Base-by-base conservation (phyloP, 2,329 filamentous ascomycete genomes). In the Gyromitra esculenta region DNA sequence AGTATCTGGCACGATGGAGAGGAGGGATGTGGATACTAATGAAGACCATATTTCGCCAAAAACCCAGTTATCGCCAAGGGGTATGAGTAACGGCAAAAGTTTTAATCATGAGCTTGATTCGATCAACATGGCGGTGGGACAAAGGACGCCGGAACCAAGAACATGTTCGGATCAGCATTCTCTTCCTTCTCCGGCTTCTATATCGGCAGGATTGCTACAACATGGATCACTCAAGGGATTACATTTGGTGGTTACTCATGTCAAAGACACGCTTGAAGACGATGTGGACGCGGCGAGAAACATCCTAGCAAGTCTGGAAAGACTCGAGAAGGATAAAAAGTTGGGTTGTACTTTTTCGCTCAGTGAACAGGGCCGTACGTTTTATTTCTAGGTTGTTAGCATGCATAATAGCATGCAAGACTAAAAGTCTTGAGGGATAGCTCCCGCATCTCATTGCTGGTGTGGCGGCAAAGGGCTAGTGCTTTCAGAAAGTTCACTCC, bases 191-290 rank as follows among this genome's bases (percentile, higher is more conserved):
- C 48, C 66, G 6, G 41, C 65, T 59, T 39, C 59, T 5, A 71
- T 71, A 65, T 65, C 66, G 6, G 5, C 50, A 48, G 64, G 64
- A 13, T 25, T 74, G 11, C 37, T 75, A 9, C 57, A 52, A 13
- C 50, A 52, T 59, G 39, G 35, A 1, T 90, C 90, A 5, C 86
- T 99, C 3, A 85, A 87, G 67, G 94, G 93, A 0, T 82, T 98
- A 37, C 91, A 90, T 78, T 86, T 99, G 0, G 90, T 97, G 64
- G 89, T 98, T 71, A 98, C 98, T 48, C 96, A 99, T 82, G 89
- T 98, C 81, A 99, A 99, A 83, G 95, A 98, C 79, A 91, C 88
- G 25, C 85, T 97, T 71, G 86, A 87, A 7, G 94, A 97, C 82
- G 92, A 89, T 0, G 88, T 89, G 35, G 83, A 85, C 62, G 89